These are phyloP conservation scores for Scedosporium minutisporum DNA, from an alignment of 2,329 filamentous ascomycete species.

Conservation along the genomic window DNA sequence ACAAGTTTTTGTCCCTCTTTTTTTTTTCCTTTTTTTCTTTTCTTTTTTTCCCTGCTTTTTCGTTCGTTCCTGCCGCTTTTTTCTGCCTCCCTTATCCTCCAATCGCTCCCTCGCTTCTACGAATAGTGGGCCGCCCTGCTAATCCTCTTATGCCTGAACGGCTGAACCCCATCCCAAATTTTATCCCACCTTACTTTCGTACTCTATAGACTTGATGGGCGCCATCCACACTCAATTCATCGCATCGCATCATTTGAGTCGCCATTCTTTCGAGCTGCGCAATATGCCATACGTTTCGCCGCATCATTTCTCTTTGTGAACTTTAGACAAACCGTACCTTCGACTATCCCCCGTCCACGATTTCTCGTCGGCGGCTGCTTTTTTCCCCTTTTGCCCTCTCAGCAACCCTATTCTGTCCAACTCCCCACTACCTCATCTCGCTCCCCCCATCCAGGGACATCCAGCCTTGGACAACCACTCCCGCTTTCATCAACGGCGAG, in stretches of 20 bases:
- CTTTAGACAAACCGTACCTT: neutral
- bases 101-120: neutral
- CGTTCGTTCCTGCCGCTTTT: neutral
- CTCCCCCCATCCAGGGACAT: neutral
- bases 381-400: neutral
- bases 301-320: neutral
- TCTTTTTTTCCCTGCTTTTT: neutral
- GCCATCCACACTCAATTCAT: neutral
- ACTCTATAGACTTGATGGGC: neutral
- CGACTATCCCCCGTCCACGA: neutral
- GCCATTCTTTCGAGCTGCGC: neutral
- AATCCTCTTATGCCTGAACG: slow-evolving; percentile 1
- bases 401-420: neutral
- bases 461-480: neutral
- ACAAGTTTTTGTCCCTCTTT: no score
- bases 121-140: neutral
- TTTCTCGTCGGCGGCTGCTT: neutral
- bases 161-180: slow-evolving; percentile 4
- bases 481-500: neutral
- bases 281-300: neutral
- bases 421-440: neutral
- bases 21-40: neutral
- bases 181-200: slow-evolving; percentile 2
- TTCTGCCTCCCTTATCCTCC: neutral
- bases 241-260: slow-evolving; percentile 1